Evolutionary conservation across 192 early-diverging fungal species (phyloP).

Genomic region (Coemansia biformis): DNA sequence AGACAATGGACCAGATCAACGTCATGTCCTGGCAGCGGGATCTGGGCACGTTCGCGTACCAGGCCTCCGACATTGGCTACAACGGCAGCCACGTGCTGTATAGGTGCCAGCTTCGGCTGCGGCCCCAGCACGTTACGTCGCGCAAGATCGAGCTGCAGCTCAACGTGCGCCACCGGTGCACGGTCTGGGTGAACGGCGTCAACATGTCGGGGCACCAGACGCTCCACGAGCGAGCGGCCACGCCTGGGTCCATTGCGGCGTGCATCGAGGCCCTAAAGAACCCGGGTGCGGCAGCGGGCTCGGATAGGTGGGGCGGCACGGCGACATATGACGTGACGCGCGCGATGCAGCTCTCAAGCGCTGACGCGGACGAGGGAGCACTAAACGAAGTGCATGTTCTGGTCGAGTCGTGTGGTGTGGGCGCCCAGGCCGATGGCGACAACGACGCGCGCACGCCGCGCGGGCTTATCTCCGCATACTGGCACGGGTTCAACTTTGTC

Average conservation of each 20-base stretch:
- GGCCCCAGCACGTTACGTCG: conserved; percentile 22
- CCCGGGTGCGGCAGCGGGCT: conserved; percentile 43
- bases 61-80: conserved; percentile 57
- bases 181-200: conserved; percentile 63
- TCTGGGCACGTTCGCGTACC: conserved; percentile 45
- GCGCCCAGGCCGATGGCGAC: conserved; percentile 61
- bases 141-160: conserved; percentile 52
- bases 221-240: conserved; percentile 55
- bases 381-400: conserved; percentile 66
- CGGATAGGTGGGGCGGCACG: conserved; percentile 59
- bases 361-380: conserved; percentile 42
- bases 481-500: conserved; percentile 53
- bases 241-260: conserved; percentile 17
- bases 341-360: conserved; percentile 27
- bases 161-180: conserved; percentile 68
- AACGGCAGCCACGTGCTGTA: conserved; percentile 64
- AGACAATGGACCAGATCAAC: conserved; percentile 51
- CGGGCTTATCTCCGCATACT: conserved; percentile 62
- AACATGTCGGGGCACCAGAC: conserved; percentile 77
- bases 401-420: conserved; percentile 73
- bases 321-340: conserved; percentile 56
- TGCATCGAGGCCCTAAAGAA: conserved; percentile 16
- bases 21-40: conserved; percentile 45
- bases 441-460: conserved; percentile 73
- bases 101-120: conserved; percentile 49